Base-by-base conservation (phyloP, 345 rosid species). In the Citrus cavaleriei region DNA sequence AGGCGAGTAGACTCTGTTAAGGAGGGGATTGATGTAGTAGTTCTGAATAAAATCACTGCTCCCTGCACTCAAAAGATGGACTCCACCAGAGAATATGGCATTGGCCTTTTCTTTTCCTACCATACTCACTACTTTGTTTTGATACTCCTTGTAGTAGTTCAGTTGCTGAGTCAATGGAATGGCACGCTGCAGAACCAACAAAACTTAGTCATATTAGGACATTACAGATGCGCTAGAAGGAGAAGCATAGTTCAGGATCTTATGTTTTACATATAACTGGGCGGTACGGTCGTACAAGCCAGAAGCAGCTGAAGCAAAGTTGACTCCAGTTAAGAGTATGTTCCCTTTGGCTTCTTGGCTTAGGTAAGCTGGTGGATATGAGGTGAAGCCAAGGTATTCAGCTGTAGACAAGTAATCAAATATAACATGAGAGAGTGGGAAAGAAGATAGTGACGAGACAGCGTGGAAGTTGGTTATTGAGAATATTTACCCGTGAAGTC, bases 21-120 rank as follows among this genome's bases (percentile, higher is more conserved):
- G 88, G 40, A 90, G 65, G 69, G 95, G 94, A 82, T 89, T 85
- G 78, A 95, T 67, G 83, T 93, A 93, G 86, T 92, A 95, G 84
- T 95, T 92, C 88, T 95, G 98, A 84, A 95, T 81, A 83, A 87
- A 93, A 84, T 95, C 98, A 82, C 98, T 93, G 84, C 86, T 91
- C 57, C 98, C 99, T 7, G 96, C 95, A 35, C 93, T 92, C 77
- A 95, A 82, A 68, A 95, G 91, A 84, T 95, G 96, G 83, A 95
- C 88, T 69, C 84, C 91, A 18, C 85, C 78, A 1, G 97, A 85
- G 85, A 91, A 86, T 76, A 92, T 82, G 68, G 62, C 60, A 58
- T 70, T 81, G 66, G 95, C 98, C 55, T 78, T 89, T 25, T 70
- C 83, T 63, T 58, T 74, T 58, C 98, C 98, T 0, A 88, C 89